phyloP scores from a whole-genome alignment of 2,329 filamentous ascomycete genomes.

The Annulohypoxylon truncatum region DNA sequence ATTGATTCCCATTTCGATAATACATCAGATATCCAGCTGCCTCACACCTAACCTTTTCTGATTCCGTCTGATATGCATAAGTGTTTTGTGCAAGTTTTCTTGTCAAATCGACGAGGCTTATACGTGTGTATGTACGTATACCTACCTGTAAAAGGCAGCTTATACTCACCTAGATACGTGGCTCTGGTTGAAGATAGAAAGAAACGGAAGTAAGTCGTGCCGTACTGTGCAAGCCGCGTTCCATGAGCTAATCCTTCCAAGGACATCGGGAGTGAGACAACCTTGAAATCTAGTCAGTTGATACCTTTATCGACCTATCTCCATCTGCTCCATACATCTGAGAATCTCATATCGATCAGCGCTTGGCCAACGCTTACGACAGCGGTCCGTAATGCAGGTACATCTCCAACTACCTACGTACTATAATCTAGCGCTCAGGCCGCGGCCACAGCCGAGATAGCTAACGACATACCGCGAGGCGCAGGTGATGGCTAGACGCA shows the following conservation, averaged over 20 bases:
- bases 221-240: constrained; percentile 30
- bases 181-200: constrained; percentile 15
- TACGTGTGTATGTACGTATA: constrained; percentile 16
- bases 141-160: background rate
- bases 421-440: constrained; percentile 14
- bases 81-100: constrained; percentile 2
- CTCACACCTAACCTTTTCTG: background rate
- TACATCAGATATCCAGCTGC: constrained; percentile 9
- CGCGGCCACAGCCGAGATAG: constrained; percentile 28
- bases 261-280: constrained; percentile 19
- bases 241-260: constrained; percentile 28
- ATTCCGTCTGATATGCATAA: constrained; percentile 12
- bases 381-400: constrained; percentile 32
- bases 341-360: constrained; percentile 4
- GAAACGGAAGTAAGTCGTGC: constrained; percentile 9
- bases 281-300: background rate
- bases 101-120: constrained; percentile 2
- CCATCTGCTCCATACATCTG: background rate
- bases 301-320: background rate
- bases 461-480: constrained; percentile 18
- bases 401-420: constrained; percentile 18
- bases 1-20: constrained; percentile 23
- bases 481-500: constrained; percentile 21
- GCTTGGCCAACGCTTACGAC: constrained; percentile 16
- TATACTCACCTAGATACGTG: constrained; percentile 16